A percentile compares a stretch with the other conserved stretches of the same genome.
Conservation (phyloP, 106 monocot genomes). For the Xerophyta viscosa region DNA sequence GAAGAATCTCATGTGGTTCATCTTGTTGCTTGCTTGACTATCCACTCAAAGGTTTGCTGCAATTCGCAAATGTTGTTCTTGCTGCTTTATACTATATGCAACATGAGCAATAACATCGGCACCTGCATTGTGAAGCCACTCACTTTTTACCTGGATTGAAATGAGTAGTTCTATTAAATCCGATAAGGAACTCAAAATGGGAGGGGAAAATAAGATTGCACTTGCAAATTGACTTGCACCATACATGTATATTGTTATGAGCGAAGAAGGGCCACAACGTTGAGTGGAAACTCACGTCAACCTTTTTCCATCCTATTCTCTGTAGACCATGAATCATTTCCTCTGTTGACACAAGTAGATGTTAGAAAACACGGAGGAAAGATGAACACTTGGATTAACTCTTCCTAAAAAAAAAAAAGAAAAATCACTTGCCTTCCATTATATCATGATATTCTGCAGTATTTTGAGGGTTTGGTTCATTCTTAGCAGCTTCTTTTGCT, state of each 20-base stretch:
- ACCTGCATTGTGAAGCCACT: slow-evolving; percentile 81
- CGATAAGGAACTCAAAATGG: not conserved
- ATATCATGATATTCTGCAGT: slow-evolving; percentile 55
- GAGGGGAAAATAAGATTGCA: not conserved
- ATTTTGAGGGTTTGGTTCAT: slow-evolving; percentile 37
- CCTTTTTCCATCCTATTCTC: slow-evolving; percentile 92
- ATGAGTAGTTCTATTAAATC: not conserved
- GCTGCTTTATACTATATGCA: slow-evolving; percentile 59
- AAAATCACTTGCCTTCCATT: slow-evolving; percentile 57
- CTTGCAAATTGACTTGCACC: not conserved
- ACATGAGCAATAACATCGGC: slow-evolving; percentile 85
- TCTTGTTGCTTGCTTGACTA: not conserved
- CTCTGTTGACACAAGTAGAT: slow-evolving; percentile 30
- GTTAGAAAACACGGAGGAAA: not conserved
- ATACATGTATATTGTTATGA: slow-evolving; percentile 94
- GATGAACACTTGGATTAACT: too few relatives aligned
- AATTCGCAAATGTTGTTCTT: slow-evolving; percentile 34
- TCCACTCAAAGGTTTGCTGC: slow-evolving; percentile 44
- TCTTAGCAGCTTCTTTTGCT: slow-evolving; percentile 58
- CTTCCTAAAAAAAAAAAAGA: not conserved
- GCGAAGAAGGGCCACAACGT: slow-evolving; percentile 86
- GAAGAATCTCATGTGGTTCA: too few relatives aligned
- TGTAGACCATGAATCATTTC: slow-evolving; percentile 93
- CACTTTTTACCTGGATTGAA: slow-evolving; percentile 64
- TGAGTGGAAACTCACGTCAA: slow-evolving; percentile 92